Evolutionary conservation across 176 grass and related monocot species (phyloP).

Genomic region (Alopecurus myosuroides): DNA sequence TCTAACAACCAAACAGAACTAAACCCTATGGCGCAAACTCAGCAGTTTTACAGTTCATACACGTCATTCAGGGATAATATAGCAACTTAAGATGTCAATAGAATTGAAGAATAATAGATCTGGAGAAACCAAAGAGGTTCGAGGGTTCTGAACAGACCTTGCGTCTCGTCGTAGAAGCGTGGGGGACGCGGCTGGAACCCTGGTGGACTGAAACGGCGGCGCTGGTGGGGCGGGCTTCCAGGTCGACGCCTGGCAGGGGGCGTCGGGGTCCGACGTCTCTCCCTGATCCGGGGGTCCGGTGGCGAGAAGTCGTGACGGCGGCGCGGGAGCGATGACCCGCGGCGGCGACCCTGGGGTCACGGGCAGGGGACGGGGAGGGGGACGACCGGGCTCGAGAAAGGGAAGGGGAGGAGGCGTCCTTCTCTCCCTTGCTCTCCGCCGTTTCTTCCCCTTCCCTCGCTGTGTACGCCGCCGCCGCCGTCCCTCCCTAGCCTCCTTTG

Average conservation of each 20-base stretch:
- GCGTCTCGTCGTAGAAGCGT: constrained; percentile 33
- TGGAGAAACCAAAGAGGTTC: neutral
- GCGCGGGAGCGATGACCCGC: constrained; percentile 24
- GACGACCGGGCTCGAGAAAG: neutral
- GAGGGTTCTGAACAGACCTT: constrained; percentile 52
- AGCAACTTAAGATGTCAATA: neutral
- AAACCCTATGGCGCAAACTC: neutral
- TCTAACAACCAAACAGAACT: neutral
- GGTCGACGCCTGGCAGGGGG: constrained; percentile 29
- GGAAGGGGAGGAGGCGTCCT: constrained; percentile 18
- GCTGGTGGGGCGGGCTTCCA: constrained; percentile 34
- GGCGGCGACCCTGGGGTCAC: neutral
- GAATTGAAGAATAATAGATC: neutral
- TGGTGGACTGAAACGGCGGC: constrained; percentile 39
- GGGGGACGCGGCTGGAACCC: constrained; percentile 42
- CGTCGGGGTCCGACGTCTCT: constrained; percentile 28
- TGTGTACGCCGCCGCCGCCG: too few relatives aligned
- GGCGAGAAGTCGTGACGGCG: constrained; percentile 32
- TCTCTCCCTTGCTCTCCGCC: too few relatives aligned
- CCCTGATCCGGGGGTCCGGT: constrained; percentile 12
- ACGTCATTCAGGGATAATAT: neutral
- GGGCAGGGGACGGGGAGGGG: constrained; percentile 11
- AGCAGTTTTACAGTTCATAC: neutral
- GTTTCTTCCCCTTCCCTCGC: too few relatives aligned
- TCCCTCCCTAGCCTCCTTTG: too few relatives aligned